phyloP scores from a whole-genome alignment of 2,329 filamentous ascomycete genomes.

The Phyllosticta citriasiana region DNA sequence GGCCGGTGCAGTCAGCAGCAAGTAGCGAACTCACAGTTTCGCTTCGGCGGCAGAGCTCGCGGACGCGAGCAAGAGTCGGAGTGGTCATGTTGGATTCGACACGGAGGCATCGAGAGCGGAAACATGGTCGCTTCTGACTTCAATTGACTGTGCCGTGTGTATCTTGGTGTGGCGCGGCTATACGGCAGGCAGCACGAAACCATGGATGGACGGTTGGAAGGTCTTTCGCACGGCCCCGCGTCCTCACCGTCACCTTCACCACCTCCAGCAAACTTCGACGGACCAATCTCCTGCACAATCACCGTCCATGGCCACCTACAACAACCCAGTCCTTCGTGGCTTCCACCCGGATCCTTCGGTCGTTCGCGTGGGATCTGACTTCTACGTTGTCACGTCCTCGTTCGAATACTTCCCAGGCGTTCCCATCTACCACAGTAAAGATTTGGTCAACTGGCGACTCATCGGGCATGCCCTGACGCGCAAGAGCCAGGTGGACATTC shows the following conservation, averaged over 20 bases:
- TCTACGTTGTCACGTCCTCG: slow-evolving; percentile 51
- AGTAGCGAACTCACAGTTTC: slow-evolving; percentile 49
- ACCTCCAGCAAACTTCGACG: background rate
- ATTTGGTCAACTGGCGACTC: slow-evolving; percentile 44
- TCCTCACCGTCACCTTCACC: background rate
- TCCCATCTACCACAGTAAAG: slow-evolving; percentile 49
- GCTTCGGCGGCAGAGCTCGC: slow-evolving; percentile 54
- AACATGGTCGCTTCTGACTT: background rate
- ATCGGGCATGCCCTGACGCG: slow-evolving; percentile 44
- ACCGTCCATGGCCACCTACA: slow-evolving; percentile 21
- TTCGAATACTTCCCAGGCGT: slow-evolving; percentile 54
- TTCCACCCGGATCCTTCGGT: slow-evolving; percentile 55
- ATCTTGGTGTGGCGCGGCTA: background rate
- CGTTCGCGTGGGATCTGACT: slow-evolving; percentile 40
- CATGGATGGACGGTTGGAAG: background rate
- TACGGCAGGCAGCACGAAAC: background rate
- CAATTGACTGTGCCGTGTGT: background rate
- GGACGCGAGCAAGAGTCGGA: slow-evolving; percentile 17
- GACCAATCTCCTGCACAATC: background rate
- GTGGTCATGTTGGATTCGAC: background rate
- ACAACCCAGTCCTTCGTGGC: slow-evolving; percentile 46
- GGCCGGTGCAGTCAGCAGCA: slow-evolving; percentile 39
- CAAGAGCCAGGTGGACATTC: slow-evolving; percentile 33
- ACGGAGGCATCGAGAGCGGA: background rate
- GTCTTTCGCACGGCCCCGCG: background rate